Evolutionary conservation across 2,329 filamentous ascomycete species (phyloP).

Genomic region (Cladosporium sp.): DNA sequence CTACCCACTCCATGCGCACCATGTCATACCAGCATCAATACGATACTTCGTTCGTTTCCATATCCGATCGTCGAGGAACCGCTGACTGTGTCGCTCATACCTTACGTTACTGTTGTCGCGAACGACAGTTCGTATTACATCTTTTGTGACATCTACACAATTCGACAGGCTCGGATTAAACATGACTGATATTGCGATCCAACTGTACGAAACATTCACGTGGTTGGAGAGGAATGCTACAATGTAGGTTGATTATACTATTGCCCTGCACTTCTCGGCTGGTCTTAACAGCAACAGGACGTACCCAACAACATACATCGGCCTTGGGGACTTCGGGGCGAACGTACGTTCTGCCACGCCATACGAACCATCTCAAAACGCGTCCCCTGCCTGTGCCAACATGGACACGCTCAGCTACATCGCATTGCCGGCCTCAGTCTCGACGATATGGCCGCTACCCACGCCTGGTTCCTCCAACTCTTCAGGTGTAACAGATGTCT

Average conservation of each 20-base stretch:
- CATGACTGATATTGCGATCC: not conserved
- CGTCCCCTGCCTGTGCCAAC: no score
- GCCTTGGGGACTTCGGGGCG: not conserved
- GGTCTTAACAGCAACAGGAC: not conserved
- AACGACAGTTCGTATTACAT: not conserved
- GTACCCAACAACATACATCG: not conserved
- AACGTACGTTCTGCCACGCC: not conserved
- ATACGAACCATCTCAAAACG: not conserved
- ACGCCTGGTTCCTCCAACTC: not conserved
- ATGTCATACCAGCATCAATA: not conserved
- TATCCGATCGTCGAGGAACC: not conserved
- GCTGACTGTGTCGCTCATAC: not conserved
- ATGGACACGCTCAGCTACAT: not conserved
- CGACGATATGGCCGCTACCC: not conserved
- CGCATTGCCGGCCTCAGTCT: not conserved
- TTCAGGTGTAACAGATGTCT: not conserved
- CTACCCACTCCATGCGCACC: not conserved
- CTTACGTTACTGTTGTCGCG: not conserved
- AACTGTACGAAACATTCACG: not conserved
- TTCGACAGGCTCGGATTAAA: not conserved
- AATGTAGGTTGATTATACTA: not conserved
- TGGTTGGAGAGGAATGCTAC: not conserved
- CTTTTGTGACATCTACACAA: not conserved
- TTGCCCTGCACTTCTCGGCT: not conserved
- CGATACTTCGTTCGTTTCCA: not conserved